Base-by-base conservation (phyloP, 495 filamentous ascomycete species). In the Podospora anserina region DNA sequence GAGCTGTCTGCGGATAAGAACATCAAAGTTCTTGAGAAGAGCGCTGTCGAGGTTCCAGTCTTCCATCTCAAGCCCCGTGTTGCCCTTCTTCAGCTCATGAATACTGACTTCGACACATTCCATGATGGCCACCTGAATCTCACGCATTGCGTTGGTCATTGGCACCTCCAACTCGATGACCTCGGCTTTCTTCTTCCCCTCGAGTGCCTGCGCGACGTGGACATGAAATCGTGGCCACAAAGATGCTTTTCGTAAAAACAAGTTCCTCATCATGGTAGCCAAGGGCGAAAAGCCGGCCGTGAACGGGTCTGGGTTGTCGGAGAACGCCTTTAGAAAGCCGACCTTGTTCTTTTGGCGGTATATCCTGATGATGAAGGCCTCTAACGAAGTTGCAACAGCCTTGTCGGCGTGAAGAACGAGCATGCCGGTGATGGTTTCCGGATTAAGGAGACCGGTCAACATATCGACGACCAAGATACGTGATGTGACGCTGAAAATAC, bases 31-130 rank as follows among this genome's bases (percentile, higher is more conserved):
- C 76, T 89, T 91, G 69, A 97, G 91, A 66, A 99, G 80, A 26
- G 95, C 96, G 76, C 92, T 97, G 76, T 99, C 96, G 20, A 97
- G 82, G 66, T 92, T 98, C 95, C 95, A 99, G 70, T 97, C 93
- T 68, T 94, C 94, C 90, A 98, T 91, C 70, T 99, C 96, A 5
- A 99, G 80, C 0, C 93, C 93, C 0, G 89, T 84, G 74, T 97
- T 97, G 9, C 87, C 83, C 76, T 96, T 97, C 75, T 92, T 94
- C 18, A 99, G 82, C 75, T 99, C 96, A 30, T 88, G 85, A 70
- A 99, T 94, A 69, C 92, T 96, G 61, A 93, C 88, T 76, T 98
- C 95, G 16, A 99, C 94, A 77, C 96, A 98, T 76, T 97, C 95
- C 76, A 99, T 88, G 60, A 98, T 90, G 4, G 95, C 93, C 69